Conservation (phyloP, 805 yeast genomes). For the Candida maltosa region DNA sequence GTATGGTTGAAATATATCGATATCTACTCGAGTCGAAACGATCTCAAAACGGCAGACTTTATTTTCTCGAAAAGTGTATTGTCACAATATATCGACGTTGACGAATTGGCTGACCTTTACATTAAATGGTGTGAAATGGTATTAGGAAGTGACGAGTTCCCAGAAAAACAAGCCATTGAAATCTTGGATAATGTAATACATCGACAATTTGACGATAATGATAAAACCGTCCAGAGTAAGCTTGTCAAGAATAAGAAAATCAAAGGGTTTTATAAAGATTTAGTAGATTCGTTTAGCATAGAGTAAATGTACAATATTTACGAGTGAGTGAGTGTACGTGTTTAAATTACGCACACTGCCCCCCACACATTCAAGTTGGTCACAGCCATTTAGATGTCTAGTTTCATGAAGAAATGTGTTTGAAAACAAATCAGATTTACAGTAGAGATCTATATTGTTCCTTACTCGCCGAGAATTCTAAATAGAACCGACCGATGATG, state of each 20-base stretch:
- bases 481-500: too few species aligned
- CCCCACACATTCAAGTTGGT: too few species aligned
- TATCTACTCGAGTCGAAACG: constrained; percentile 55
- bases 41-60: constrained; percentile 56
- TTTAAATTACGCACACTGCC: too few species aligned
- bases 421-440: too few species aligned
- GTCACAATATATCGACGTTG: constrained; percentile 61
- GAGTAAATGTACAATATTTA: too few species aligned
- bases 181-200: constrained; percentile 32
- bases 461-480: too few species aligned
- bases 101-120: constrained; percentile 69
- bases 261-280: constrained; percentile 74
- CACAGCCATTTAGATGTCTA: too few species aligned
- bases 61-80: constrained; percentile 63
- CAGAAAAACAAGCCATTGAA: constrained; percentile 39
- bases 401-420: too few species aligned
- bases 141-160: constrained; percentile 43
- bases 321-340: too few species aligned
- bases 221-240: constrained; percentile 53
- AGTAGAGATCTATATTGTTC: too few species aligned
- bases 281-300: constrained; percentile 49
- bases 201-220: constrained; percentile 26
- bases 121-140: constrained; percentile 74
- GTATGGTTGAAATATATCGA: constrained; percentile 73
- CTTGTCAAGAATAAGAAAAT: constrained; percentile 58